Evolutionary conservation across 768 basidiomycete species (phyloP).

Genomic region (Naganishia randhawae): DNA sequence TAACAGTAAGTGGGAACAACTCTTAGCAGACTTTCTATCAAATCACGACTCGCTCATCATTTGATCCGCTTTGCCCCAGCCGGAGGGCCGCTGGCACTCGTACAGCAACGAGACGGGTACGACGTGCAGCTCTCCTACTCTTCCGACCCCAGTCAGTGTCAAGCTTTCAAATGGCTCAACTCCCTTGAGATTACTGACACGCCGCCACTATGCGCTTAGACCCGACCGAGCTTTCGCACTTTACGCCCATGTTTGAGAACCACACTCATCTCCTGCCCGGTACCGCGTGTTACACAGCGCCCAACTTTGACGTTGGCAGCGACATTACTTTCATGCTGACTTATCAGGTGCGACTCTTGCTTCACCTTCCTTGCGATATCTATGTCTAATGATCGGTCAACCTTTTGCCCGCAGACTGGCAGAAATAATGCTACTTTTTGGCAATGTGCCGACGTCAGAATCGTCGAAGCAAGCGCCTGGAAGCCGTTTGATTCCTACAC

Average conservation of each 20-base stretch:
- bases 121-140: slow-evolving; percentile 17
- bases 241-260: slow-evolving; percentile 17
- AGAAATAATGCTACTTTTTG: slow-evolving; percentile 6
- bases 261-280: slow-evolving; percentile 12
- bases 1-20: background rate
- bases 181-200: background rate
- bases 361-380: background rate
- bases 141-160: slow-evolving; percentile 4
- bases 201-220: background rate
- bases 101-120: slow-evolving; percentile 19
- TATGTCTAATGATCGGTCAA: background rate
- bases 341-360: background rate
- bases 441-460: slow-evolving; percentile 22
- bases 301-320: background rate
- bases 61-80: background rate
- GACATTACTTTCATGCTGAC: slow-evolving; percentile 21
- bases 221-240: slow-evolving; percentile 20
- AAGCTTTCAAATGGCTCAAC: no score
- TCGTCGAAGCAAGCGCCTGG: slow-evolving; percentile 18
- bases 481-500: slow-evolving; percentile 13
- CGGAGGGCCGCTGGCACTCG: slow-evolving; percentile 10
- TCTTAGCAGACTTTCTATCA: background rate
- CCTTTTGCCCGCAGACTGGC: background rate
- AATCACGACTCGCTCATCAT: no score
- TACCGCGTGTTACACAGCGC: slow-evolving; percentile 20